Evolutionary conservation across 2,329 filamentous ascomycete species (phyloP).

Genomic region (Exophiala spinifera): DNA sequence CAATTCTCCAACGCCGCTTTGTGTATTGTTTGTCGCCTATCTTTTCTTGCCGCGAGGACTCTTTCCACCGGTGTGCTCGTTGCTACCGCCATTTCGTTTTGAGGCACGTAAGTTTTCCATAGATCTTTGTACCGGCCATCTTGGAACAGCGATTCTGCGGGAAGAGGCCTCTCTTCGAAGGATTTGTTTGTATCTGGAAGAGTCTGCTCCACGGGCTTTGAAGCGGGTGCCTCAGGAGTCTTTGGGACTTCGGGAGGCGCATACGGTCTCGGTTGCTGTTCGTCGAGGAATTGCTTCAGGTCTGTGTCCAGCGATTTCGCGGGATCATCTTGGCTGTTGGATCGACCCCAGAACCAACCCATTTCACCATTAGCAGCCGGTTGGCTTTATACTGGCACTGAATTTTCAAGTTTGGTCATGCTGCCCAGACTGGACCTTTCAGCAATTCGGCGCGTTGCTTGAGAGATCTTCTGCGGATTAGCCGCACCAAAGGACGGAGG

Average conservation of each 20-base stretch:
- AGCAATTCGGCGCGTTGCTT: background rate
- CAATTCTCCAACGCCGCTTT: constrained; percentile 90
- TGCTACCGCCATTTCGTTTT: constrained; percentile 64
- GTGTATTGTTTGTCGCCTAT: constrained; percentile 73
- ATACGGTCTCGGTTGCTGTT: constrained; percentile 75
- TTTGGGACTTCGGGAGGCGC: constrained; percentile 33
- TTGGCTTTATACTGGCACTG: background rate
- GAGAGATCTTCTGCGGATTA: background rate
- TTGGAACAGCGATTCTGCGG: constrained; percentile 57
- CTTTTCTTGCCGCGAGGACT: constrained; percentile 80
- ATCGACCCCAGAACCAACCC: constrained; percentile 63
- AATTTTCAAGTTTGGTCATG: background rate
- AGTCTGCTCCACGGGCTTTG: constrained; percentile 24
- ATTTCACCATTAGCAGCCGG: constrained; percentile 37
- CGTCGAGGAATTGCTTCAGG: constrained; percentile 78
- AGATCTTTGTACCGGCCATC: constrained; percentile 78
- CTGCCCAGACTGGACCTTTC: background rate
- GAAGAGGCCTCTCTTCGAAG: constrained; percentile 24
- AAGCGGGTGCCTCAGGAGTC: constrained; percentile 22
- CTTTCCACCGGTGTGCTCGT: constrained; percentile 74
- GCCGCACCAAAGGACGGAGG: too few relatives aligned
- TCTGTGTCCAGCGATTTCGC: constrained; percentile 75
- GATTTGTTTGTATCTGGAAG: constrained; percentile 28
- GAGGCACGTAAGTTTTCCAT: constrained; percentile 86
- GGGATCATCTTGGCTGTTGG: constrained; percentile 56